These are phyloP conservation scores for Cladosporium sphaerospermum DNA, from an alignment of 2,329 filamentous ascomycete species.

Conservation along the genomic window DNA sequence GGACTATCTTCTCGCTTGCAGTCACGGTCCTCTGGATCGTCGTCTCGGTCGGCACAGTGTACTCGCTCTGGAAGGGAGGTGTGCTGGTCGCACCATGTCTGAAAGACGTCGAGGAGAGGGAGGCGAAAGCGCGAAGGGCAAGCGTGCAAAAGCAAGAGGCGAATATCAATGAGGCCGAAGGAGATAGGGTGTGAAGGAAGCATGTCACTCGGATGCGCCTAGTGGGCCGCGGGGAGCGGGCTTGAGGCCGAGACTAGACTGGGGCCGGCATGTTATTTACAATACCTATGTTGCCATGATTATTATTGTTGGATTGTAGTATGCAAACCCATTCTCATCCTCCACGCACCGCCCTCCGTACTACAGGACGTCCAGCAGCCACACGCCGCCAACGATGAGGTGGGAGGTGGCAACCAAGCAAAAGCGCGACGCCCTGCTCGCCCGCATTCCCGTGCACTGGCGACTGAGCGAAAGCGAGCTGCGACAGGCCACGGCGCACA, in stretches of 20 bases:
- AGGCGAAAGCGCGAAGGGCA: too few relatives aligned
- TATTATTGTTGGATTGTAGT: neutral
- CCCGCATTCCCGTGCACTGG: neutral
- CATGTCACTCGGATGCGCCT: neutral
- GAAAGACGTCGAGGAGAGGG: too few relatives aligned
- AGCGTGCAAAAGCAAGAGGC: too few relatives aligned
- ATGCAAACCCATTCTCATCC: neutral
- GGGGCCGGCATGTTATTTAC: too few relatives aligned
- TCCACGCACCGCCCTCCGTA: neutral
- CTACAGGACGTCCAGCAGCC: too few relatives aligned
- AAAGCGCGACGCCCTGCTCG: constrained; percentile 1
- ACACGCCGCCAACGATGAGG: neutral
- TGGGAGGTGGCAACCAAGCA: neutral
- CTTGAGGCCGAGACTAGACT: neutral
- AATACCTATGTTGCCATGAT: neutral
- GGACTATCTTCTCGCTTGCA: too few relatives aligned
- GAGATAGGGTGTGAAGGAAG: neutral
- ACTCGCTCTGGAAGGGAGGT: too few relatives aligned
- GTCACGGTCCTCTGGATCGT: too few relatives aligned
- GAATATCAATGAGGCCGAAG: too few relatives aligned
- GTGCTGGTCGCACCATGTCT: too few relatives aligned
- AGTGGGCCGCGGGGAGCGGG: neutral
- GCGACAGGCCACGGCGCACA: neutral
- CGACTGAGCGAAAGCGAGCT: constrained; percentile 1
- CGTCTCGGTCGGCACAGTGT: too few relatives aligned